Conservation (phyloP, 768 basidiomycete genomes). For the Tylopilus plumbeoviolaceoides region DNA sequence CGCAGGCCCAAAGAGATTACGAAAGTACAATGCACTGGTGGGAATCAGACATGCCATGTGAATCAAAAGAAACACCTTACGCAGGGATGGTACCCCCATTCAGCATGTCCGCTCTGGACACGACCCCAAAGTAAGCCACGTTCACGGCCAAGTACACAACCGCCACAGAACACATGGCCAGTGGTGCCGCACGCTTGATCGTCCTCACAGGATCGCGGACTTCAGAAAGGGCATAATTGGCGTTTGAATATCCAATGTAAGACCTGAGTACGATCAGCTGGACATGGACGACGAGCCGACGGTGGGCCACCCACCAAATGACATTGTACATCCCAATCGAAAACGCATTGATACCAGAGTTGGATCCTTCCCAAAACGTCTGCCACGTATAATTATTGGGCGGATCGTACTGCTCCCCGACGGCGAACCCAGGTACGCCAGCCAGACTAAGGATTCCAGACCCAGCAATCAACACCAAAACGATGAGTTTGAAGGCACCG, state of each 20-base stretch:
- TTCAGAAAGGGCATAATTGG: conserved; percentile 72
- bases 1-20: too few species aligned
- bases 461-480: conserved; percentile 47
- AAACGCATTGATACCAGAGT: too few species aligned
- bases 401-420: conserved; percentile 46
- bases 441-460: conserved; percentile 52
- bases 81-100: conserved; percentile 65
- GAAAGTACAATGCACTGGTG: too few species aligned
- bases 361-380: too few species aligned
- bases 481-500: conserved; percentile 57
- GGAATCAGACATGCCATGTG: too few species aligned
- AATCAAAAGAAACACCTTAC: conserved; percentile 39
- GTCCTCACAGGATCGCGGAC: conserved; percentile 63
- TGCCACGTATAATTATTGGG: too few species aligned
- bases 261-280: too few species aligned
- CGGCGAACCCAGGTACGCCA: conserved; percentile 45
- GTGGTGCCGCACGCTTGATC: too few species aligned
- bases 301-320: too few species aligned
- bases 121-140: conserved; percentile 72
- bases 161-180: too few species aligned
- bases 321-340: conserved; percentile 43
- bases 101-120: conserved; percentile 66
- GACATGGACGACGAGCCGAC: too few species aligned
- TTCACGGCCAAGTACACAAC: too few species aligned
- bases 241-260: conserved; percentile 71